Conservation (phyloP, 768 basidiomycete species). For the Lepiota venenata region DNA sequence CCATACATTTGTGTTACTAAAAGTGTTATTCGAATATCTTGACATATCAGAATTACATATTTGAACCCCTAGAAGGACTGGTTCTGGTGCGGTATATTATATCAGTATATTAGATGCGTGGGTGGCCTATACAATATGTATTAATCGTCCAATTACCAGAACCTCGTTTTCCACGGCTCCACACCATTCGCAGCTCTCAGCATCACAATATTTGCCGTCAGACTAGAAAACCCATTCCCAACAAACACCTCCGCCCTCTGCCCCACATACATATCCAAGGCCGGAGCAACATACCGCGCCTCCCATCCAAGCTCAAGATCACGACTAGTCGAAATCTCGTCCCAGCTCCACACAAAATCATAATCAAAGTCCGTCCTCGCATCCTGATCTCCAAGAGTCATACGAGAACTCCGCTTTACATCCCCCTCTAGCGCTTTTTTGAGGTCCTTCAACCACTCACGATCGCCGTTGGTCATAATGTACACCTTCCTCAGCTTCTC, state of each 20-base stretch:
- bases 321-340: conserved; percentile 47
- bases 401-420: not conserved
- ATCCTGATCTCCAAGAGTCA: no score
- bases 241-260: conserved; percentile 61
- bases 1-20: no score
- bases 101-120: no score
- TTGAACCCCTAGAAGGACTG: no score
- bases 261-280: conserved; percentile 67
- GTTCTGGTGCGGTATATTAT: no score
- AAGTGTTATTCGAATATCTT: no score
- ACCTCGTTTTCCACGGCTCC: conserved; percentile 25
- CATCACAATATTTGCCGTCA: conserved; percentile 33
- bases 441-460: conserved; percentile 45
- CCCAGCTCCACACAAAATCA: conserved; percentile 33
- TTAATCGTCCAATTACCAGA: no score
- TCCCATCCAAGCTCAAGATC: conserved; percentile 53
- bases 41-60: no score
- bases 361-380: not conserved
- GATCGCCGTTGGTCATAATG: conserved; percentile 62
- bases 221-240: conserved; percentile 57
- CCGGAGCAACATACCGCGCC: conserved; percentile 52
- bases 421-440: conserved; percentile 30
- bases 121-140: no score
- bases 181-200: conserved; percentile 28
- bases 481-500: conserved; percentile 44